These are phyloP conservation scores for Globisporangium alternatum DNA, from an alignment of 352 stramenopile genomes.

Conservation along the genomic window DNA sequence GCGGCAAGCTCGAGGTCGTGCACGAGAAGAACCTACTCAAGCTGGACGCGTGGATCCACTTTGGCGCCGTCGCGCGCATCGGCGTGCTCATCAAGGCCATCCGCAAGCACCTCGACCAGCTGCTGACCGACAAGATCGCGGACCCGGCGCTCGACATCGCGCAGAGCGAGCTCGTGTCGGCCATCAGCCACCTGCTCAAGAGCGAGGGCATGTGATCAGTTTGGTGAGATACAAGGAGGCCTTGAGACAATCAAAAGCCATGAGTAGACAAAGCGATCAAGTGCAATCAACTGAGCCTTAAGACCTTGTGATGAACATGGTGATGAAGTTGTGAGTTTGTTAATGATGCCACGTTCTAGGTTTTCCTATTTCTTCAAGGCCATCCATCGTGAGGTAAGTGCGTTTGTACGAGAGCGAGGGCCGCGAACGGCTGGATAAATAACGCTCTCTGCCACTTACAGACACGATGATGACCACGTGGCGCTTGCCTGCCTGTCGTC, in stretches of 20 bases:
- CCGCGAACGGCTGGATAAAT: conserved; percentile 9
- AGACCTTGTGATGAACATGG: background rate
- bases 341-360: background rate
- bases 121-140: conserved; percentile 94
- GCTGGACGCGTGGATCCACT: conserved; percentile 92
- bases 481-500: background rate
- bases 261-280: background rate
- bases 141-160: conserved; percentile 90
- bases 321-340: background rate
- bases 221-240: background rate
- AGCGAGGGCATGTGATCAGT: conserved; percentile 66
- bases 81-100: conserved; percentile 96
- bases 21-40: conserved; percentile 89
- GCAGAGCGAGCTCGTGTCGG: conserved; percentile 77
- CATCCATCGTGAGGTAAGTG: background rate
- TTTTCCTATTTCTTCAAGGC: background rate
- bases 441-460: conserved; percentile 2
- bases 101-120: conserved; percentile 89
- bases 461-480: background rate
- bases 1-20: conserved; percentile 89
- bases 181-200: conserved; percentile 78
- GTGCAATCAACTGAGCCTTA: background rate
- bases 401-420: background rate
- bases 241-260: background rate
- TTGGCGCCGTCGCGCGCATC: conserved; percentile 91